Percentiles rank a stretch among this genome's conserved stretches.
Conservation (phyloP, 495 filamentous ascomycete species). For the Glutinoglossum americanum region DNA sequence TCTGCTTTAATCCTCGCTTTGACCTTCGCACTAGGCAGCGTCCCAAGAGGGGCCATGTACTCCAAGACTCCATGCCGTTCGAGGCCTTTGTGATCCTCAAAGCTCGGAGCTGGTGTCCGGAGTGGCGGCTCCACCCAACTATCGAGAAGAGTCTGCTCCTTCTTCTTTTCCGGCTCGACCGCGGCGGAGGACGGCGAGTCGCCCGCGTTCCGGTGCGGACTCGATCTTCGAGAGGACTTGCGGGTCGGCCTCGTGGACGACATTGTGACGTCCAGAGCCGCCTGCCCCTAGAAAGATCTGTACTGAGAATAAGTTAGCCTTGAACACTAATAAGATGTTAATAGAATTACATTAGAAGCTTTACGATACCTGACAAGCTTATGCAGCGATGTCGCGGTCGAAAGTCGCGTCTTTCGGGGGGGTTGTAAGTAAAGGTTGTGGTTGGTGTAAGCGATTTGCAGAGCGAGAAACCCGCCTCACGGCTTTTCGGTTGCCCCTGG, state of each 20-base stretch:
- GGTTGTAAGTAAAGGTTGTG: background rate
- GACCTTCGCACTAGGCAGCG: conserved; percentile 30
- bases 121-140: conserved; percentile 53
- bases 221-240: conserved; percentile 3
- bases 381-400: background rate
- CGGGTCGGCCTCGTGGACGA: conserved; percentile 3
- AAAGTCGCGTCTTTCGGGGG: background rate
- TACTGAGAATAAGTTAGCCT: background rate
- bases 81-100: conserved; percentile 37
- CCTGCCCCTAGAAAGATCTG: conserved; percentile 1
- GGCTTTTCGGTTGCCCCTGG: background rate
- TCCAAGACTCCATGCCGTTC: conserved; percentile 40
- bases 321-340: background rate
- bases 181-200: conserved; percentile 1
- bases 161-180: conserved; percentile 8
- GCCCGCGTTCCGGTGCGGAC: background rate
- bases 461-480: conserved; percentile 1
- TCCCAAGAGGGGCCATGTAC: conserved; percentile 48
- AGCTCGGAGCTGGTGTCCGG: conserved; percentile 41
- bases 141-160: conserved; percentile 23
- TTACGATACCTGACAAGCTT: background rate
- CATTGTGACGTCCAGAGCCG: conserved; percentile 4
- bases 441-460: conserved; percentile 1
- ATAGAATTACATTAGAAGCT: background rate
- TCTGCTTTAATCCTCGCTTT: conserved; percentile 18